Evolutionary conservation across 108 stramenopile genomes (phyloP).

Genomic region (Stephanodiscus minutulus): DNA sequence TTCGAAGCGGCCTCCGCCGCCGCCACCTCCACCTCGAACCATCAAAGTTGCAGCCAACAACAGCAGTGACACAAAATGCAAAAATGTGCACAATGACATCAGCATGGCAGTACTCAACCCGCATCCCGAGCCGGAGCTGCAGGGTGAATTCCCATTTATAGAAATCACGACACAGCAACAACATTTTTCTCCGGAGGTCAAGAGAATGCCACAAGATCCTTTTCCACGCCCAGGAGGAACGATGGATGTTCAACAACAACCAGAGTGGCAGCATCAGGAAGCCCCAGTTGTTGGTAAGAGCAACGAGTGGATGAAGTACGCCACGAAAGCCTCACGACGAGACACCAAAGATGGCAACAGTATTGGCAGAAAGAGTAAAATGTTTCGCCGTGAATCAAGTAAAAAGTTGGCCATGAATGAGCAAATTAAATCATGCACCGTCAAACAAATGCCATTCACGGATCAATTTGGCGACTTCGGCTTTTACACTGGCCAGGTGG

Average conservation of each 20-base stretch:
- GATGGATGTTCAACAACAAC: background rate
- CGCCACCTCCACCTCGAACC: background rate
- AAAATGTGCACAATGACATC: background rate
- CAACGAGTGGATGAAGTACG: slow-evolving; percentile 8
- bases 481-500: slow-evolving; percentile 34
- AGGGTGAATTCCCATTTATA: background rate
- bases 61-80: background rate
- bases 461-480: slow-evolving; percentile 43
- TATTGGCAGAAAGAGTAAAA: slow-evolving; percentile 5
- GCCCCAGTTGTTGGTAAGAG: background rate
- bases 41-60: background rate
- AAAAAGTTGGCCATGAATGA: slow-evolving; percentile 6
- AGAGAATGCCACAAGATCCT: background rate
- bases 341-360: background rate
- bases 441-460: slow-evolving; percentile 42
- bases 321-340: background rate
- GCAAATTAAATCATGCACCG: slow-evolving; percentile 12
- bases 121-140: slow-evolving; percentile 4
- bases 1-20: background rate
- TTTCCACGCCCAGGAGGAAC: background rate
- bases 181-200: background rate
- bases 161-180: background rate
- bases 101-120: background rate
- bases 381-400: slow-evolving; percentile 8
- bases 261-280: background rate